A percentile compares a stretch with the other conserved stretches of the same genome.
Evolutionary conservation across 371 early-diverging fungal genomes (phyloP).

Genomic region (Actinomortierella wolfii): DNA sequence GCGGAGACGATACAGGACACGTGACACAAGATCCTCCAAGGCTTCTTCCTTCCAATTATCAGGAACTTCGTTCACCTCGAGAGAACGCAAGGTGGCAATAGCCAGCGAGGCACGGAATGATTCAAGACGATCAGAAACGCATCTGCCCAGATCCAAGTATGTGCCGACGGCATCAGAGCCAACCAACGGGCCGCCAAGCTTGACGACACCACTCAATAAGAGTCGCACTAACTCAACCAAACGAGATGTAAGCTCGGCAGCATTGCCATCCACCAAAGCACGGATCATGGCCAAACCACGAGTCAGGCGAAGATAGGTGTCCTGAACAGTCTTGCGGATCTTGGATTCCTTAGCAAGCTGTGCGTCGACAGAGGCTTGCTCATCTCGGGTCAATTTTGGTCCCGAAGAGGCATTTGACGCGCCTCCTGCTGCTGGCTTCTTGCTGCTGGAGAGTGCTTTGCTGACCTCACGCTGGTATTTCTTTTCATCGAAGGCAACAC

Average conservation of each 20-base stretch:
- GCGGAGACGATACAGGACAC: slow-evolving; percentile 78
- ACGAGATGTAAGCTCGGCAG: slow-evolving; percentile 48
- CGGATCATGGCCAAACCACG: slow-evolving; percentile 69
- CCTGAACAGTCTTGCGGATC: slow-evolving; percentile 71
- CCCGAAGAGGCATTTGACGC: slow-evolving; percentile 21
- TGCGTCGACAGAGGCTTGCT: slow-evolving; percentile 73
- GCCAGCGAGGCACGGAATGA: slow-evolving; percentile 57
- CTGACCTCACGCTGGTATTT: slow-evolving; percentile 87
- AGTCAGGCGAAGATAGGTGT: slow-evolving; percentile 52
- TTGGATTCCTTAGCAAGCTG: slow-evolving; percentile 80
- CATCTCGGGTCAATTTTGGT: slow-evolving; percentile 80
- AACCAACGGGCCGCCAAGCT: slow-evolving; percentile 61
- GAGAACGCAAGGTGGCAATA: slow-evolving; percentile 73
- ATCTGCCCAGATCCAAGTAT: slow-evolving; percentile 58
- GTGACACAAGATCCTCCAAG: slow-evolving; percentile 63
- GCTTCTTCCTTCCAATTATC: slow-evolving; percentile 74
- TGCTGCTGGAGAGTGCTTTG: slow-evolving; percentile 69
- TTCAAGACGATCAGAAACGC: slow-evolving; percentile 55
- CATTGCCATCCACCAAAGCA: slow-evolving; percentile 68
- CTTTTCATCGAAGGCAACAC: slow-evolving; percentile 69
- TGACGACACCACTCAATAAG: slow-evolving; percentile 55
- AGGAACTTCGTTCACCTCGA: slow-evolving; percentile 66
- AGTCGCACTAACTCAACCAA: slow-evolving; percentile 55
- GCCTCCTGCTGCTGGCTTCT: slow-evolving; percentile 57
- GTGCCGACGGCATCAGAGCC: slow-evolving; percentile 62